phyloP scores from a whole-genome alignment of 306 rosid species.

The Pyrus betulifolia region DNA sequence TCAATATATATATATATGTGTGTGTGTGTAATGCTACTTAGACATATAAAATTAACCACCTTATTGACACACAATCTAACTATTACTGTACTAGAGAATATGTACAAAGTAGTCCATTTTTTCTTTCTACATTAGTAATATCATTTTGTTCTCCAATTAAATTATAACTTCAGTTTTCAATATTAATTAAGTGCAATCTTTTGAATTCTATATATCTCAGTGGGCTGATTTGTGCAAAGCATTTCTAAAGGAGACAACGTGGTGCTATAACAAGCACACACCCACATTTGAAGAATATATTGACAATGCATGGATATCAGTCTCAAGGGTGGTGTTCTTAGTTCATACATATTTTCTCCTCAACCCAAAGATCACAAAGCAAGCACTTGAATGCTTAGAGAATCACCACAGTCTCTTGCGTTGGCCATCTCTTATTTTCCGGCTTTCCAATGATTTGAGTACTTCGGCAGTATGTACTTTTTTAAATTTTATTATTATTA shows the following conservation, averaged over 20 bases:
- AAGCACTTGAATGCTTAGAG: constrained; percentile 23
- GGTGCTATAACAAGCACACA: constrained; percentile 24
- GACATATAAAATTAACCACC: too few relatives aligned
- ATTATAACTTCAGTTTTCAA: neutral
- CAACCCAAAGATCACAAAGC: constrained; percentile 24
- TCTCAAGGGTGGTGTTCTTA: constrained; percentile 25
- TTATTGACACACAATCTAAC: too few relatives aligned
- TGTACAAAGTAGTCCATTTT: neutral
- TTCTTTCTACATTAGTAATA: neutral
- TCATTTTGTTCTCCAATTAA: too few relatives aligned
- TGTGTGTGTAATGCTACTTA: too few relatives aligned
- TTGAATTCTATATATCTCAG: constrained; percentile 7
- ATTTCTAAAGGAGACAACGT: constrained; percentile 16
- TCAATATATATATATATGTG: too few relatives aligned
- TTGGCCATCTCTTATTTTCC: constrained; percentile 7
- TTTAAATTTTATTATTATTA: too few relatives aligned
- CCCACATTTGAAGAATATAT: constrained; percentile 40
- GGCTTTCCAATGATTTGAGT: constrained; percentile 52
- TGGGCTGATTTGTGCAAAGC: constrained; percentile 57
- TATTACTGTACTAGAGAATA: too few relatives aligned
- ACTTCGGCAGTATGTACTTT: constrained; percentile 29
- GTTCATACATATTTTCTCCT: constrained; percentile 33
- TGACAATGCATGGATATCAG: constrained; percentile 43
- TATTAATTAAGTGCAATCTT: neutral
- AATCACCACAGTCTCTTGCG: constrained; percentile 20